Base-by-base conservation (phyloP, 371 early-diverging fungal species). In the Rhizopus delemar region DNA sequence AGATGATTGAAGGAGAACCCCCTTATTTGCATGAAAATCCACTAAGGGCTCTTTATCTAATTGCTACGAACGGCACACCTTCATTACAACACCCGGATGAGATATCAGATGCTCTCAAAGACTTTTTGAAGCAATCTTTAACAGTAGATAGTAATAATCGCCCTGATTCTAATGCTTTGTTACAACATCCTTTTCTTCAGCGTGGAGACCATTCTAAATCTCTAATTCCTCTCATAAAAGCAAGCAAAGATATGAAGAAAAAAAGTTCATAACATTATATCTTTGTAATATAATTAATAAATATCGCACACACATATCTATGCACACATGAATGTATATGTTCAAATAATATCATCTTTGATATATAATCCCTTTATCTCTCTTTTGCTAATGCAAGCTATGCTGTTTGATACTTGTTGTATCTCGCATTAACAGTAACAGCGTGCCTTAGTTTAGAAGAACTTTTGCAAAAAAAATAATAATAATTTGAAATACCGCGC, bases 41-140 rank as follows among this genome's bases (percentile, higher is more conserved):
- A 6, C 71, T 92, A 34, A 74, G 88, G 45, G 93, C 93, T 15
- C 76, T 93, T 15, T 93, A 93, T 61, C 75, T 93, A 57, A 93
- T 93, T 74, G 93, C 93, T 3, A 93, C 93, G 9, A 93, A 90
- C 58, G 94, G 94, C 9, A 93, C 93, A 31, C 94, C 93, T 13
- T 78, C 84, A 56, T 69, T 93, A 15, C 87, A 92, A 66, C 83
- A 90, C 46, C 92, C 92, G 6, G 88, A 89, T 50, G 77, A 73
- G 7, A 64, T 93, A 41, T 86, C 88, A 15, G 73, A 80, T 2
- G 68, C 67, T 28, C 87, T 93, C 64, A 70, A 81, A 22, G 85
- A 89, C 62, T 94, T 94, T 69, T 76, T 94, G 63, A 65, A 70
- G 8, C 66, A 70, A 60, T 76, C 86, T 9, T 73, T 94, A 33